Conservation (phyloP, 75 land plant species). For the Pinus tabuliformis region DNA sequence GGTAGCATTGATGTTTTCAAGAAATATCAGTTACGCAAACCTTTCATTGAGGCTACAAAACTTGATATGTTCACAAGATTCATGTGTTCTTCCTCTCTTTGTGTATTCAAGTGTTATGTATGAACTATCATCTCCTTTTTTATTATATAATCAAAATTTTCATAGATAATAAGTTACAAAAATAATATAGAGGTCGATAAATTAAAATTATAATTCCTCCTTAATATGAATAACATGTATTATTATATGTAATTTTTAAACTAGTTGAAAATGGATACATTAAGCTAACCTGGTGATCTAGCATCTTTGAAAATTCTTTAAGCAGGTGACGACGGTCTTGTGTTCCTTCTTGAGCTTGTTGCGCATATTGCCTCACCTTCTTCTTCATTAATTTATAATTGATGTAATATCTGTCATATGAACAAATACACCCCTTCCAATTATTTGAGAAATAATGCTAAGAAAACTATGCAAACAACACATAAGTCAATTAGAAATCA, state of each 20-base stretch:
- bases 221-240: no score
- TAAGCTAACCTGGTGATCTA: slow-evolving; percentile 65
- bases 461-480: not conserved
- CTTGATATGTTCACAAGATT: no score
- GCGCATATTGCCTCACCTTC: slow-evolving; percentile 54
- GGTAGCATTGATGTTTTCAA: no score
- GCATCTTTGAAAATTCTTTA: slow-evolving; percentile 70
- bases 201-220: not conserved
- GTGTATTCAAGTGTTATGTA: no score
- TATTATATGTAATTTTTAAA: not conserved
- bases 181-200: not conserved
- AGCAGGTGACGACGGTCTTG: slow-evolving; percentile 46
- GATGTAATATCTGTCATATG: slow-evolving; percentile 60
- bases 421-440: not conserved
- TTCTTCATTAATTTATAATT: slow-evolving; percentile 86
- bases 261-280: not conserved
- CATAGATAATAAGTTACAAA: not conserved
- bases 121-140: not conserved
- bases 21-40: no score
- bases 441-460: not conserved
- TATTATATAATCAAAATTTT: not conserved
- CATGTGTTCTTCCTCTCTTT: no score
- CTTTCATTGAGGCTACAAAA: no score
- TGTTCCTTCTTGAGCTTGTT: slow-evolving; percentile 26
- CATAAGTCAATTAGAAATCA: not conserved